Evolutionary conservation across 768 basidiomycete genomes (phyloP).

Genomic region (Jaapia argillacea): DNA sequence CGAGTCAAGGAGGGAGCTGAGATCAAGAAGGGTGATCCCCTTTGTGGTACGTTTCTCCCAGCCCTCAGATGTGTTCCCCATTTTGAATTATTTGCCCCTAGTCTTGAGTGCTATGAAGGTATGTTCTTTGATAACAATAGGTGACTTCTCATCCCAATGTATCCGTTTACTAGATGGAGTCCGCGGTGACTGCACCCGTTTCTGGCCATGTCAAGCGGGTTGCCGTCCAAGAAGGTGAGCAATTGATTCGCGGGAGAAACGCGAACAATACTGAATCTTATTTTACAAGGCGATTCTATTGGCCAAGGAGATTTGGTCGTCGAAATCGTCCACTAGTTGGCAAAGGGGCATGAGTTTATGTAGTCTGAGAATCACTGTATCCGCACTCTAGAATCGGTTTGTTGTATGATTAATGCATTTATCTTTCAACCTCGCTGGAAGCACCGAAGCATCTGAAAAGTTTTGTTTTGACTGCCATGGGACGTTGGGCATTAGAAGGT

Average conservation of each 20-base stretch:
- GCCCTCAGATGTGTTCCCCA: slow-evolving; percentile 3
- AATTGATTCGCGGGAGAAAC: too few relatives aligned
- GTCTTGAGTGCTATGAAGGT: slow-evolving; percentile 98
- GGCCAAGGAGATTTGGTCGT: slow-evolving; percentile 87
- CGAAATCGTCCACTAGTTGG: slow-evolving; percentile 73
- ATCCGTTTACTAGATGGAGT: slow-evolving; percentile 72
- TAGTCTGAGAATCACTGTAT: too few relatives aligned
- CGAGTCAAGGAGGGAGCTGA: slow-evolving; percentile 96
- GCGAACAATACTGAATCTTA: too few relatives aligned
- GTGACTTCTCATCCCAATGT: too few relatives aligned
- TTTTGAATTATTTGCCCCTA: slow-evolving; percentile 20
- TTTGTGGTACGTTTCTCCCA: slow-evolving; percentile 58
- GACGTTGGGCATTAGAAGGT: too few relatives aligned
- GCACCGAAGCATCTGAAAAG: too few relatives aligned
- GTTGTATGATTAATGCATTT: too few relatives aligned
- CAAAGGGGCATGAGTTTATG: too few relatives aligned
- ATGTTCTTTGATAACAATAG: slow-evolving; percentile 16
- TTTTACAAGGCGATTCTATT: slow-evolving; percentile 73
- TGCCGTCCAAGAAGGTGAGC: slow-evolving; percentile 73
- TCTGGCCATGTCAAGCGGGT: slow-evolving; percentile 95
- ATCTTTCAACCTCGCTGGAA: too few relatives aligned
- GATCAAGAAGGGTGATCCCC: slow-evolving; percentile 96
- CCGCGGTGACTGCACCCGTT: slow-evolving; percentile 90
- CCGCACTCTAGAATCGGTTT: too few relatives aligned
- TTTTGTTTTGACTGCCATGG: too few relatives aligned